Evolutionary conservation across 2,329 filamentous ascomycete species (phyloP), one percentile per base, ranked within the genome.

Genomic region (Nemania bipapillata): DNA sequence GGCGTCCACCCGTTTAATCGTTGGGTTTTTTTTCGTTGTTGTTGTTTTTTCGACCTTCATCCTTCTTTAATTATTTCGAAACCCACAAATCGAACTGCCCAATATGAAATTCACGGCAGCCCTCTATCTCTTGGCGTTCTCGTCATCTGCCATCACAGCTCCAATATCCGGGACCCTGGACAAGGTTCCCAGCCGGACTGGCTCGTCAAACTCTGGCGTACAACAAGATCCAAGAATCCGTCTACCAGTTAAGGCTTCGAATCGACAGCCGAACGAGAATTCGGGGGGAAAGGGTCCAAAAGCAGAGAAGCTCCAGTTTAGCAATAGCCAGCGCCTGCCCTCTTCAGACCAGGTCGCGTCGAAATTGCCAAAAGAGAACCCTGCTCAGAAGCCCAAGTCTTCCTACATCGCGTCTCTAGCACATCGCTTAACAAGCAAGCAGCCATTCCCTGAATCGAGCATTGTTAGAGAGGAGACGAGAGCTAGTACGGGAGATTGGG

Each of bases 401-500:
- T 69, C 68, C 45, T 74, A 73, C 54, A 65, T 74, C 5, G 64
- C 57, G 37, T 73, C 71, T 15, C 52, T 75, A 26, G 64, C 74
- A 35, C 74, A 60, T 52, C 61, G 55, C 35, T 58, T 70, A 47
- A 74, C 71, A 52, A 72, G 68, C 57, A 68, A 66, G 49, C 67
- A 66, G 32, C 72, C 75, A 45, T 74, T 76, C 60, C 68, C 73
- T 11, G 73, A 77, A 15, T 76, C 73, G 20, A 78, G 73, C 59
- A 74, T 75, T 53, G 72, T 77, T 45, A 72, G 66, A 50, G 76
- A 74, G 60, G 76, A 78, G 64, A 77, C 75, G 11, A 72, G 70
- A 11, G 74, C 73, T 7, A 73, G 70, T 47, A 68, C 58, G 12
- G 61, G 50, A 9, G 72, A 77, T 26, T 65, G 71, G 56, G 72